Base-by-base conservation (phyloP, 2,329 filamentous ascomycete species). In the Ophiocordyceps camponoti-leonardi region DNA sequence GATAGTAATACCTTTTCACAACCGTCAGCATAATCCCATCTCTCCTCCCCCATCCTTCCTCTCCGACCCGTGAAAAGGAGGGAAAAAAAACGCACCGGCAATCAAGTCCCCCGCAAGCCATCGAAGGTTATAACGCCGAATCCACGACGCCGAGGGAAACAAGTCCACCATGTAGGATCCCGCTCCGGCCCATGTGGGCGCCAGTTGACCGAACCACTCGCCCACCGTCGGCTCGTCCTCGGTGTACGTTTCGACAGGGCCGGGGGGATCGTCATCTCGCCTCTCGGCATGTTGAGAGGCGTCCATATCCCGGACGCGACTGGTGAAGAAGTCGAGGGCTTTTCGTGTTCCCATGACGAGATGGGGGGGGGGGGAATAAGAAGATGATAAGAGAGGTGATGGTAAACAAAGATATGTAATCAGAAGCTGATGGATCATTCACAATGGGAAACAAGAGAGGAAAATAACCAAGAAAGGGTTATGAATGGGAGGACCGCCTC, bases 101-200 rank as follows among this genome's bases (percentile, higher is more conserved):
- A 86, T 72, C 41, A 86, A 55, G 59, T 90, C 84, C 49, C 83
- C 83, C 14, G 73, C 56, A 10, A 87, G 63, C 84, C 84, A 88
- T 60, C 77, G 73, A 5, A 73, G 16, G 54, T 86, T 86, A 63
- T 88, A 90, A 46, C 77, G 69, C 20, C 62, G 59, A 46, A 86
- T 79, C 83, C 83, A 87, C 20, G 68, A 66, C 2, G 75, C 60
- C 53, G 83, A 84, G 0, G 83, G 83, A 53, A 87, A 84, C 1
- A 70, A 49, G 22, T 56, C 56, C 10, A 52, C 62, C 37, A 74
- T 49, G 53, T 86, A 87, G 7, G 60, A 50, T 13, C 56, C 42
- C 10, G 73, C 49, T 16, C 73, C 67, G 0, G 52, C 50, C 14
- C 61, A 57, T 3, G 63, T 65, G 0, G 83, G 83, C 1, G 66